phyloP scores from a whole-genome alignment of 2,329 filamentous ascomycete genomes.

The Coccinonectria pachysandricola region DNA sequence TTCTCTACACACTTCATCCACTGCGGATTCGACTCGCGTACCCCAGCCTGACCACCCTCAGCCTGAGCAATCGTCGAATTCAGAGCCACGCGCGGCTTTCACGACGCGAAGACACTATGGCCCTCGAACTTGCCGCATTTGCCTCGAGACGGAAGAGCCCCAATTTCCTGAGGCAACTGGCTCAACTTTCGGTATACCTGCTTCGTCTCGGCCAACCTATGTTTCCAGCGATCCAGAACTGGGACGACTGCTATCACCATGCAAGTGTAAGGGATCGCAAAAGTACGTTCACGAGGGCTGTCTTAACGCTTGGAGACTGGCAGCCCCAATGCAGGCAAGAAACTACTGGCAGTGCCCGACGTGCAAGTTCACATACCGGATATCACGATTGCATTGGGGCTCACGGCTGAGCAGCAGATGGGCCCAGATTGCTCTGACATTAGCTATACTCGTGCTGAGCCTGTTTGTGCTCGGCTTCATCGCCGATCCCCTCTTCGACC shows the following conservation, averaged over 20 bases:
- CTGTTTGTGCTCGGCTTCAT: slow-evolving; percentile 83
- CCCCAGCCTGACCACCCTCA: slow-evolving; percentile 1
- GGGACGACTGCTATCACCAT: slow-evolving; percentile 76
- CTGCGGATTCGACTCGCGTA: slow-evolving; percentile 3
- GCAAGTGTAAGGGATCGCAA: slow-evolving; percentile 85
- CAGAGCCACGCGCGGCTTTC: slow-evolving; percentile 5
- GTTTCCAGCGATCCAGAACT: slow-evolving; percentile 62
- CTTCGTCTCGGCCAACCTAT: slow-evolving; percentile 41
- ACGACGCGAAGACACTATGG: slow-evolving; percentile 45
- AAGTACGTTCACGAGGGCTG: slow-evolving; percentile 93
- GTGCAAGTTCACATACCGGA: slow-evolving; percentile 71
- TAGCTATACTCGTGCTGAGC: slow-evolving; percentile 57
- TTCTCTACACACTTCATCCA: too few relatives aligned
- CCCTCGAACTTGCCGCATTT: slow-evolving; percentile 77
- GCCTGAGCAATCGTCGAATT: slow-evolving; percentile 2
- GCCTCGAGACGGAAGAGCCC: slow-evolving; percentile 57
- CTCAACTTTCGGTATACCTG: slow-evolving; percentile 23
- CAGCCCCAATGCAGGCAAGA: slow-evolving; percentile 52
- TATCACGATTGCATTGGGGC: slow-evolving; percentile 68
- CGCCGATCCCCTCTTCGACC: slow-evolving; percentile 82
- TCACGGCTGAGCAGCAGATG: slow-evolving; percentile 56
- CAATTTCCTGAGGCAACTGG: slow-evolving; percentile 30
- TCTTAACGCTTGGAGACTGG: slow-evolving; percentile 69
- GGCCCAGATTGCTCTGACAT: slow-evolving; percentile 60
- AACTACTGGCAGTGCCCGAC: slow-evolving; percentile 85